Base-by-base conservation (phyloP, 441 rosid genomes). In the Bruguiera hainesii region DNA sequence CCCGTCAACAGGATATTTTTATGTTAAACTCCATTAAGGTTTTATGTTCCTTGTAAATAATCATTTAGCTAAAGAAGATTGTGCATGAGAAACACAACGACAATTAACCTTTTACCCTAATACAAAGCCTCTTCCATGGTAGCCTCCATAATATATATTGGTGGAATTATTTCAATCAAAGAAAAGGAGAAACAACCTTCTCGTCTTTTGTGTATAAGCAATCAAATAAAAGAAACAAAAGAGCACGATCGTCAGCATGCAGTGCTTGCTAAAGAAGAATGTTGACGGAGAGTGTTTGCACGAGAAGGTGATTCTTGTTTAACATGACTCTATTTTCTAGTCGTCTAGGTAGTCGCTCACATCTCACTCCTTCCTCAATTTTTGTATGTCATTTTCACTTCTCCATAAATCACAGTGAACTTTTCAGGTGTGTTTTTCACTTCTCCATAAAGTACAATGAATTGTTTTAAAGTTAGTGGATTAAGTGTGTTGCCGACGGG, bases 161-260 rank as follows among this genome's bases (percentile, higher is more conserved):
- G 11, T 48, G 13, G 19, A 26, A 55, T 23, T 33, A 60, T 61
- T 37, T 37, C 37, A 31, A 57, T 0, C 10, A 16, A 69, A 26
- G 19, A 20, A 16, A 21, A 28, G 2, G 35, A 30, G 30, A n/a
- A 60, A 9, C 2, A 63, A 94, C 99, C 98, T 91, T 93, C 46
- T 91, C 86, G 35, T 94, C 91, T 81, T 84, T 87, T 39, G 85
- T 91, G 70, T 91, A 90, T 72, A 95, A 82, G 83, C 99, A 94
- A 68, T 95, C 98, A 23, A 23, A 23, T 23, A 23, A 23, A 23
- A 23, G 23, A 5, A 91, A 77, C 55, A 95, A 79, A 73, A 91
- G 98, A 3, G 93, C 78, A 6, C 88, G 91, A 72, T 94, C 98
- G 75, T 88, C 93, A 52, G 97, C 96, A 69, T 78, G 88, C 30